Evolutionary conservation across 2,329 filamentous ascomycete genomes (phyloP), one percentile per base, ranked within the genome.

Genomic region (Daldinia sp.): DNA sequence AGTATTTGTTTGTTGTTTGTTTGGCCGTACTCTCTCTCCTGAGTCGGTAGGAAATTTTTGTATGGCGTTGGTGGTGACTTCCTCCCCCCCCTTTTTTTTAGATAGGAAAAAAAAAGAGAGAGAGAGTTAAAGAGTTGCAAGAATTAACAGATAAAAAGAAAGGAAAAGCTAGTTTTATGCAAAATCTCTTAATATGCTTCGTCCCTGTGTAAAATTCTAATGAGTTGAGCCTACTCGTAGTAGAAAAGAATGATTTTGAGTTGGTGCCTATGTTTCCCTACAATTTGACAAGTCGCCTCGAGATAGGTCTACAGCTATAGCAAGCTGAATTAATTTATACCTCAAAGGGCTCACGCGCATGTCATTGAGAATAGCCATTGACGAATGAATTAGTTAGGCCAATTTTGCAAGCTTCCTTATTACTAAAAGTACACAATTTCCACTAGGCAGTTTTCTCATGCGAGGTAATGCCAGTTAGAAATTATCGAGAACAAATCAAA

Each of bases 1-100:
- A 35, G 7, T 35, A 35, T 9, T 35, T 35, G 33, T 35, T 35
- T 46, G 33, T 46, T n/a, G 9, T 39, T 18, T 39, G 20, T 23
- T 18, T 10, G 18, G 33, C 26, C 33, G 10, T 48, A 50, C 55
- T 67, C 41, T 42, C n/a, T 35, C 5, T 51, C 23, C 20, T 55
- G 56, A 50, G 50, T 60, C 26, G 60, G 64, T 46, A 9, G 13
- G 57, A 20, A 6, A 9, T 39, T 39, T 41, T 61, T 58, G 64
- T 67, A 65, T 33, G 64, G 67, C 67, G 67, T 70, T 70, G 60
- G 60, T 15, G 28, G 60, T 15, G 18, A 23, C 39, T 18, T 13
- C 12, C 10, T 15, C 7, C 4, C 0, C 20, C 12, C 26, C 26
- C 12, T 2, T 9, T 9, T 18, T 51, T 63, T 41, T 28, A 59